phyloP scores from a whole-genome alignment of 495 filamentous ascomycete species.

The Xylaria sp. region DNA sequence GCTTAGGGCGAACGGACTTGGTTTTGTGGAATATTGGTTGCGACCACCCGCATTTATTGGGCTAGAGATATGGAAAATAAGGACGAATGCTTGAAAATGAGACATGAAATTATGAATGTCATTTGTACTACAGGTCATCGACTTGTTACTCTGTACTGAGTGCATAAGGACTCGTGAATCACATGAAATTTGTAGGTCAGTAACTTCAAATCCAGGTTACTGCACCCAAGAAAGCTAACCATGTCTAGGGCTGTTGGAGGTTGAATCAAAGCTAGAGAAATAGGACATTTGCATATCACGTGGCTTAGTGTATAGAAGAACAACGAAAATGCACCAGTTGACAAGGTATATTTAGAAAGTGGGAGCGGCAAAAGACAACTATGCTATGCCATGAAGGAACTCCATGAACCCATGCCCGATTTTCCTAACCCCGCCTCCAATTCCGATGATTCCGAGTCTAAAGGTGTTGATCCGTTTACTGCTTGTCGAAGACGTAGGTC shows the following conservation, averaged over 20 bases:
- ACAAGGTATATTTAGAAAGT: slow-evolving; percentile 33
- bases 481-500: slow-evolving; percentile 99
- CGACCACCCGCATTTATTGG: background rate
- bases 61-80: background rate
- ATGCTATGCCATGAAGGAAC: slow-evolving; percentile 32
- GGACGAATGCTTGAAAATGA: background rate
- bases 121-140: background rate
- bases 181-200: background rate
- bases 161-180: background rate
- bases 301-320: background rate
- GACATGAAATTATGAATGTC: slow-evolving; percentile 21
- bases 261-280: background rate
- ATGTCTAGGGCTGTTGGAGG: background rate
- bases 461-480: slow-evolving; percentile 42
- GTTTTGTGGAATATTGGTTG: background rate
- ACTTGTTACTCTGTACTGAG: background rate
- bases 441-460: slow-evolving; percentile 20
- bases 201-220: background rate
- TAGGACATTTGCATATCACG: background rate
- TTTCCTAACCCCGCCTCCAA: slow-evolving; percentile 39
- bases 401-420: slow-evolving; percentile 33
- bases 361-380: slow-evolving; percentile 28
- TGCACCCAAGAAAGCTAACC: background rate
- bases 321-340: slow-evolving; percentile 23
- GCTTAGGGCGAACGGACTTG: background rate